A percentile compares a stretch with the other conserved stretches of the same genome.
These are phyloP conservation scores for Priceomyces melissophilus DNA, from an alignment of 805 yeast genomes.

Conservation along the genomic window DNA sequence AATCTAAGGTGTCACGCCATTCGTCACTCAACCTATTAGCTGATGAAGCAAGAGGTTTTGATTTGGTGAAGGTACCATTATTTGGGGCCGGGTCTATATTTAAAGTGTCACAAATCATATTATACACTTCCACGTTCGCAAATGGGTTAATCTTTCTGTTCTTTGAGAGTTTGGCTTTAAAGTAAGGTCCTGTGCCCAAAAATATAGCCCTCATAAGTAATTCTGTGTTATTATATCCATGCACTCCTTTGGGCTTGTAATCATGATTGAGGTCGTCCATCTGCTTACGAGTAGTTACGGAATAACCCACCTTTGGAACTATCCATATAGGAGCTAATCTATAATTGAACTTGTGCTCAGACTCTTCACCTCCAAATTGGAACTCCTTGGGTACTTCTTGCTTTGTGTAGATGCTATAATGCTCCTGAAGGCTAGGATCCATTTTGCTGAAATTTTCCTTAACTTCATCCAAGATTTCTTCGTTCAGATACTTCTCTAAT, in stretches of 20 bases:
- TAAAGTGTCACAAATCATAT: constrained; percentile 67
- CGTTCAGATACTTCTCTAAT: constrained; percentile 29
- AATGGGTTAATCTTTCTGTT: constrained; percentile 54
- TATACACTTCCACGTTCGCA: constrained; percentile 68
- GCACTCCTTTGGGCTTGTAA: constrained; percentile 71
- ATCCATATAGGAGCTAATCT: constrained; percentile 86
- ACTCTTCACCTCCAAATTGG: constrained; percentile 47
- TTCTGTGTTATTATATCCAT: constrained; percentile 79
- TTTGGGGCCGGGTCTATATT: constrained; percentile 49
- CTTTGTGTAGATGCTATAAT: constrained; percentile 47
- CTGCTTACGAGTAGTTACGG: constrained; percentile 58
- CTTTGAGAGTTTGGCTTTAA: constrained; percentile 33
- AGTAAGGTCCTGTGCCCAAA: constrained; percentile 78
- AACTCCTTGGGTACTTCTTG: constrained; percentile 55
- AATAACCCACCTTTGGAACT: constrained; percentile 78
- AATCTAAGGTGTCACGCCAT: constrained; percentile 47
- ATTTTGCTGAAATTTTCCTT: constrained; percentile 22
- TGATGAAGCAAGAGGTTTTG: constrained; percentile 15
- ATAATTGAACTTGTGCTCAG: constrained; percentile 42
- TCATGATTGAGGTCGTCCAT: constrained; percentile 47
- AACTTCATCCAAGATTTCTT: constrained; percentile 47
- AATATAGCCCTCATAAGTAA: constrained; percentile 82
- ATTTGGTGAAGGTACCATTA: constrained; percentile 45
- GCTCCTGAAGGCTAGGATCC: constrained; percentile 11
- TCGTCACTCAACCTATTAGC: constrained; percentile 26